phyloP scores from a whole-genome alignment of 2,329 filamentous ascomycete species.

The Mycosphaerella arachidis region DNA sequence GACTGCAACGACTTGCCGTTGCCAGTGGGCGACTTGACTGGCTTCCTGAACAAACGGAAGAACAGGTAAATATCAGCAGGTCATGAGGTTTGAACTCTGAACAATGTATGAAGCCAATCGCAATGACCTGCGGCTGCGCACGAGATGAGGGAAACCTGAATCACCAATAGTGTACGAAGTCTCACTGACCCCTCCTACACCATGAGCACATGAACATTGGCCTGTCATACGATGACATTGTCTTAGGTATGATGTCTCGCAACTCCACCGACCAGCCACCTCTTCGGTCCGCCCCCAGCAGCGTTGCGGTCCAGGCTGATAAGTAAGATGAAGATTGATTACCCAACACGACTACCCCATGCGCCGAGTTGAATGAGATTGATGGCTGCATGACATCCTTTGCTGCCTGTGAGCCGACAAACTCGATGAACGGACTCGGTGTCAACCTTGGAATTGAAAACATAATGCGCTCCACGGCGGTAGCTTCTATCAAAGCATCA shows the following conservation, averaged over 20 bases:
- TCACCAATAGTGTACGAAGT: neutral
- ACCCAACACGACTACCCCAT: neutral
- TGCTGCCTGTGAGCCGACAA: slow-evolving; percentile 11
- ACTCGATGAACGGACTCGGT: slow-evolving; percentile 10
- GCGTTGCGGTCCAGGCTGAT: neutral
- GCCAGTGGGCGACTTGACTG: slow-evolving; percentile 18
- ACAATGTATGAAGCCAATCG: neutral
- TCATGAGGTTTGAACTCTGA: neutral
- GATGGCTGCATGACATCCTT: slow-evolving; percentile 19
- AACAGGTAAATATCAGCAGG: neutral
- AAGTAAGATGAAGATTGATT: neutral
- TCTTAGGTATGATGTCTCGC: neutral
- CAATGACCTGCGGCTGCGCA: neutral
- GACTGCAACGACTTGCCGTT: slow-evolving; percentile 11
- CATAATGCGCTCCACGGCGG: slow-evolving; percentile 15
- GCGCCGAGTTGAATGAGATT: no score
- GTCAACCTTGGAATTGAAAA: slow-evolving; percentile 14
- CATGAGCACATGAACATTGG: no score
- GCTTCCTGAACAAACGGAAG: slow-evolving; percentile 6
- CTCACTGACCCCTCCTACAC: no score
- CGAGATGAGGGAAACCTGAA: neutral
- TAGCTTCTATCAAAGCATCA: slow-evolving; percentile 17
- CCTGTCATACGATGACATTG: neutral
- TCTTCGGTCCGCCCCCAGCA: neutral
- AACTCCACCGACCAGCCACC: neutral